These are phyloP conservation scores for Epichloe gansuensis DNA, from an alignment of 2,329 filamentous ascomycete genomes.

Conservation along the genomic window DNA sequence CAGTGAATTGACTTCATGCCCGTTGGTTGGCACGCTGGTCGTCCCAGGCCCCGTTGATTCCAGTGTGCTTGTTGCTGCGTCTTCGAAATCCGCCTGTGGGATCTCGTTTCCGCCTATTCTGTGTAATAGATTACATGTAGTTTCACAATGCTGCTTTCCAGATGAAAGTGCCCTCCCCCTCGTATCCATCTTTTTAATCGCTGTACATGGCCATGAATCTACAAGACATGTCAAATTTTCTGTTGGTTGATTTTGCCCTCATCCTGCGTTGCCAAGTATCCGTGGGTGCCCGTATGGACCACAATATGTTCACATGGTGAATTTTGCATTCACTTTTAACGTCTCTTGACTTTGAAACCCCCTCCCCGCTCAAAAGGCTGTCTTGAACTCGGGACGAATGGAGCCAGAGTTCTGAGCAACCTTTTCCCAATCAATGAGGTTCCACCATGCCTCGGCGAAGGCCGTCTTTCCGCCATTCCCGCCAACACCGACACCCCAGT, in stretches of 20 bases:
- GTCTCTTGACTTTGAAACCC: not conserved
- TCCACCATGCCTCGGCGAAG: constrained; percentile 79
- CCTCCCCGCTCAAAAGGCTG: constrained; percentile 3
- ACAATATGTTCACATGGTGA: too few species aligned
- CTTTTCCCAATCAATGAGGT: constrained; percentile 70
- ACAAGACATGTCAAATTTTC: not conserved
- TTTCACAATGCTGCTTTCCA: constrained; percentile 6
- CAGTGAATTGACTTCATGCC: not conserved
- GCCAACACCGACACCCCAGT: constrained; percentile 51
- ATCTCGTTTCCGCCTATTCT: not conserved
- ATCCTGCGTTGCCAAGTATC: too few species aligned
- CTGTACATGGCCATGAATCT: not conserved
- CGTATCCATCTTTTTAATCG: not conserved
- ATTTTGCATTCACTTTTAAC: not conserved
- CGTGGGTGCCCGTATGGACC: too few species aligned
- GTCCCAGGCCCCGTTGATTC: not conserved
- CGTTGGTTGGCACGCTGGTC: too few species aligned
- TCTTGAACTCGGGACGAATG: constrained; percentile 24
- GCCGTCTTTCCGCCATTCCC: constrained; percentile 61
- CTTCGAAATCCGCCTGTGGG: not conserved
- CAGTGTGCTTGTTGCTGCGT: not conserved
- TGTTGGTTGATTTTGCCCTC: too few species aligned
- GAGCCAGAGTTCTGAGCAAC: constrained; percentile 38
- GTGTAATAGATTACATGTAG: constrained; percentile 1
- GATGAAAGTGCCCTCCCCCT: not conserved